Evolutionary conservation across 2,329 filamentous ascomycete genomes (phyloP), one percentile per base, ranked within the genome.

Genomic region (Fusarium pseudoanthophilum): DNA sequence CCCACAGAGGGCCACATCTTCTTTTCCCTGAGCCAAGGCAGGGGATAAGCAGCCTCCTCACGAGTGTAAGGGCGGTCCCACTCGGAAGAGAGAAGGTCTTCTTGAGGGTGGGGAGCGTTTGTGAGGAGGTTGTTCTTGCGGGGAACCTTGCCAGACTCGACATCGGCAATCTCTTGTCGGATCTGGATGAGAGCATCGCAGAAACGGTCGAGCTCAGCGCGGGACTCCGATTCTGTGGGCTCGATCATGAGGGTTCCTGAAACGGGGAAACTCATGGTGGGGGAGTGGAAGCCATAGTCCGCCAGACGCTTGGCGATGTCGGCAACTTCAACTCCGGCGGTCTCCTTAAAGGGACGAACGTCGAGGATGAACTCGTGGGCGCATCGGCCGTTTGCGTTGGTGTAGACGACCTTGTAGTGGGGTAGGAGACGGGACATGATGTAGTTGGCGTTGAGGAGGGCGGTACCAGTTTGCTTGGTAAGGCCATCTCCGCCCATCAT

Each of bases 301-400:
- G 97, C 95, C 34, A 98, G 89, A 72, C 95, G 93, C 88, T 98
- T 98, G 79, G 95, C 95, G 74, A 98, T 92, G 79, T 98, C 95
- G 77, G 97, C 97, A 36, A 93, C 95, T 84, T 98, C 95, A 76
- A 98, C 85, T 24, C 94, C 94, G 7, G 92, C 90, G 2, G 91
- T 90, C 60, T 95, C 92, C 81, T 94, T 93, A 87, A 98, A 97
- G 32, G 90, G 89, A 40, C 95, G 93, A 7, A 92, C 89, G 76
- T 98, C 95, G 26, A 98, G 90, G 81, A 98, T 98, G 84, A 98
- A 98, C 84, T 98, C 95, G 86, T 98, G 95, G 1, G 95, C 95
- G 80, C 95, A 98, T 64, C 95, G 93, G n/a, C 92, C 93, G 72
- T 94, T 89, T 58, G 89, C 87, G 82, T 98, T 98, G 76, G 94